Evolutionary conservation across 2,329 filamentous ascomycete species (phyloP), one percentile per base, ranked within the genome.

Genomic region (Lojkania enalia): DNA sequence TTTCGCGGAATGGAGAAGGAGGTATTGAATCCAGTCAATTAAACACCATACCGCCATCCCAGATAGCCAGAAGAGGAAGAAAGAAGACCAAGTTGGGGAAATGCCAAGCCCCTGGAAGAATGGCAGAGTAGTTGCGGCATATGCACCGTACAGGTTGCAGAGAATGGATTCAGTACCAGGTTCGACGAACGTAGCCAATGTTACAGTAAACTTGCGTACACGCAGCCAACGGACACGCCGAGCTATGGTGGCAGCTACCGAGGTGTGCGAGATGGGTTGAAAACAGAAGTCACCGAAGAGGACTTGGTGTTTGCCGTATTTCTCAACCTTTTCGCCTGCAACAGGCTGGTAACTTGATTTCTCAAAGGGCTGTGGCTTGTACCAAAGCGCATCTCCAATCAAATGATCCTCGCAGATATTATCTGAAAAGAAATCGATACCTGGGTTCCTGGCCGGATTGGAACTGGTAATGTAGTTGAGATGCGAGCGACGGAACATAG

Each of bases 331-430:
- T 20, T 63, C 54, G 4, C 58, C 58, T 7, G 48, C 44, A n/a
- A 54, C 41, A 19, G 56, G 52, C 16, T 52, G 49, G 47, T 61
- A 62, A n/a, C 46, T 50, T 7, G 39, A 51, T 40, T 62, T 48
- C 38, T 66, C 64, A 20, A 63, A 67, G 2, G 53, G 46, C 43
- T 66, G 64, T 3, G 61, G 78, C 4, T 82, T 79, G 43, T 84
- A 84, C 90, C 91, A 99, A 3, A 99, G 78, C 1, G 94, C 74
- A 56, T 99, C 94, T 11, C 92, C 92, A 42, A 99, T 96, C 18
- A 96, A 76, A 62, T 99, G 94, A 64, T 99, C 94, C 68, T 99
- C 95, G 74, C 94, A 99, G 63, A 99, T 97, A 64, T 96, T 95
- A 54, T 89, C 81, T 2, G 90, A 95, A 72, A 99, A 99, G 71